Conservation (phyloP, 2,329 filamentous ascomycete genomes). For the Beauveria rudraprayagi region DNA sequence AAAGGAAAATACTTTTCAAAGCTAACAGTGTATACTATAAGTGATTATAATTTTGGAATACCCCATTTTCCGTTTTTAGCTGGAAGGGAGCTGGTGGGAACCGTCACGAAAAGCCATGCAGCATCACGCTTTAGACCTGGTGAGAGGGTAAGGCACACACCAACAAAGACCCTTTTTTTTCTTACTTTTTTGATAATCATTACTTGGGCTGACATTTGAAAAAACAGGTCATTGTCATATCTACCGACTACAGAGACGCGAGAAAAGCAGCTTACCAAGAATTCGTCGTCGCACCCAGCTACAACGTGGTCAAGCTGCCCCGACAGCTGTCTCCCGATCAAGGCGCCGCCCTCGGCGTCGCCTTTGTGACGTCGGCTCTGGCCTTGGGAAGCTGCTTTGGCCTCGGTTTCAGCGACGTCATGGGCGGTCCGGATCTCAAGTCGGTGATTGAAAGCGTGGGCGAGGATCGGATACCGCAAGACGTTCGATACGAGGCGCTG, state of each 20-base stretch:
- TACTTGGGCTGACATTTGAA: conserved; percentile 16
- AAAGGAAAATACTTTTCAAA: not conserved
- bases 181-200: no score
- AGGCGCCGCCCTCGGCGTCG: conserved; percentile 59
- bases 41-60: conserved; percentile 61
- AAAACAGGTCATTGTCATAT: conserved; percentile 55
- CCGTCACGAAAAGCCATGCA: not conserved
- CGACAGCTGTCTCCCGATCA: conserved; percentile 41
- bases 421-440: conserved; percentile 51
- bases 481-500: conserved; percentile 58
- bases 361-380: conserved; percentile 61
- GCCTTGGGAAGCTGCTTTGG: conserved; percentile 63
- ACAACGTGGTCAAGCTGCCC: conserved; percentile 58
- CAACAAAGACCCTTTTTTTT: no score
- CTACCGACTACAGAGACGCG: conserved; percentile 65
- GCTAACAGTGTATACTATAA: not conserved
- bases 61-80: conserved; percentile 61
- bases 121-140: conserved; percentile 45
- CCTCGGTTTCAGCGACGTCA: conserved; percentile 49
- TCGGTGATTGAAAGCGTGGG: conserved; percentile 39
- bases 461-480: conserved; percentile 43
- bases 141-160: conserved; percentile 44
- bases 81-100: conserved; percentile 38
- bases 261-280: conserved; percentile 66
- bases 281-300: conserved; percentile 56